Percentiles rank a stretch among this genome's conserved stretches.
phyloP scores from a whole-genome alignment of 2,329 filamentous ascomycete species.

The Alternaria sp. region DNA sequence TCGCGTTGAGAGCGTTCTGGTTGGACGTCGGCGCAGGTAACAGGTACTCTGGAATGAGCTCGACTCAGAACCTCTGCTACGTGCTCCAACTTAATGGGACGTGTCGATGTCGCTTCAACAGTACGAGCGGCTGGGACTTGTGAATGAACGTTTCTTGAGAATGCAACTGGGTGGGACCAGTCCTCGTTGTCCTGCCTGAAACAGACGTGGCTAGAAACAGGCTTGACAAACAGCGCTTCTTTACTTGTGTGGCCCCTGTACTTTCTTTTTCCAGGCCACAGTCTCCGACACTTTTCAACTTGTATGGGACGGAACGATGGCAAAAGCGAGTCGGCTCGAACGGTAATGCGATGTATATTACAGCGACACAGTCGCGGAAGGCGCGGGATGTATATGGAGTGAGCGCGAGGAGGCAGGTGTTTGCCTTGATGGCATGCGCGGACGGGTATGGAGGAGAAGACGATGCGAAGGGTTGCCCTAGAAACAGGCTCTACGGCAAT shows the following conservation, averaged over 20 bases:
- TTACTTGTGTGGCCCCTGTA: neutral
- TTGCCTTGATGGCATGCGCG: slow-evolving; percentile 20
- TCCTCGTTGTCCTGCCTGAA: too few species aligned
- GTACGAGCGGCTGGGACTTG: neutral
- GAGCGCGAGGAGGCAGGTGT: slow-evolving; percentile 23
- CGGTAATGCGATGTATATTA: slow-evolving; percentile 3
- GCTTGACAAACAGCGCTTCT: neutral
- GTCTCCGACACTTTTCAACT: neutral
- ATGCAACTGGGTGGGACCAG: neutral
- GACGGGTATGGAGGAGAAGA: slow-evolving; percentile 7
- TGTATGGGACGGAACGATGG: neutral
- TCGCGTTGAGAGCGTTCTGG: neutral
- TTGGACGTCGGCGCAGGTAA: neutral
- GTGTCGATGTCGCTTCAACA: slow-evolving; percentile 1
- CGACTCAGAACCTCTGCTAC: slow-evolving; percentile 8
- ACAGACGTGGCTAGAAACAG: neutral
- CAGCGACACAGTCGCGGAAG: neutral
- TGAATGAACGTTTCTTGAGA: neutral
- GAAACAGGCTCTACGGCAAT: slow-evolving; percentile 24
- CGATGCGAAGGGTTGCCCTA: slow-evolving; percentile 30
- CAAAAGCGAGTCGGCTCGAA: neutral
- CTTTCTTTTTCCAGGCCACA: neutral
- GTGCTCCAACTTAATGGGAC: slow-evolving; percentile 29
- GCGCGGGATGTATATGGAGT: neutral
- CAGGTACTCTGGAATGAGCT: neutral